Percentiles rank a stretch among this genome's conserved stretches.
phyloP scores from a whole-genome alignment of 164 flowering plant species.

The Berberis vulgaris region DNA sequence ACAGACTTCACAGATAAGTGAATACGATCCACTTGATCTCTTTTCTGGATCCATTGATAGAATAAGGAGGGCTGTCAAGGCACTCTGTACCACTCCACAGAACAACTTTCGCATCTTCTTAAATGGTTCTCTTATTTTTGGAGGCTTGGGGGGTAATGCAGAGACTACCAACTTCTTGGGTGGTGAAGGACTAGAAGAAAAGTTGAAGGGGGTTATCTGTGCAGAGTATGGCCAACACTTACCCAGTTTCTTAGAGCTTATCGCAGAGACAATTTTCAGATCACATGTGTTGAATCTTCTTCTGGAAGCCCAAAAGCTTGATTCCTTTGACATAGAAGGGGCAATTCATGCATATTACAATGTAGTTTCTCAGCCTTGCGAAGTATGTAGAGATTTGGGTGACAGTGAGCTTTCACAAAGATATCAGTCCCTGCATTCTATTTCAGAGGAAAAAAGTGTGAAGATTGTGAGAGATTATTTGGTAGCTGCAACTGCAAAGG shows the following conservation, averaged over 20 bases:
- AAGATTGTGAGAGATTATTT: constrained; percentile 73
- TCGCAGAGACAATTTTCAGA: constrained; percentile 45
- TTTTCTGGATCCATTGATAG: constrained; percentile 70
- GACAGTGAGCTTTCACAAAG: constrained; percentile 23
- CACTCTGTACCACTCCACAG: constrained; percentile 71
- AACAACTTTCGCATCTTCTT: constrained; percentile 84
- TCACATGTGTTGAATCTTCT: constrained; percentile 60
- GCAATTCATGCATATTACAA: constrained; percentile 91
- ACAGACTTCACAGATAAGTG: constrained; percentile 70
- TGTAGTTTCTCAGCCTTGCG: constrained; percentile 67
- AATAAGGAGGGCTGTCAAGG: constrained; percentile 53
- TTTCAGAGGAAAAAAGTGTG: constrained; percentile 57
- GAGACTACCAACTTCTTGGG: constrained; percentile 18
- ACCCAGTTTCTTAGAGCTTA: constrained; percentile 43
- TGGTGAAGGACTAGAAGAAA: constrained; percentile 50
- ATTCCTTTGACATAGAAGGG: constrained; percentile 81
- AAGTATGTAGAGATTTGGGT: constrained; percentile 36
- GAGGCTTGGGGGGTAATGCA: constrained; percentile 53
- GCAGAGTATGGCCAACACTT: constrained; percentile 51
- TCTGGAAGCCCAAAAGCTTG: constrained; percentile 75
- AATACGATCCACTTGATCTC: constrained; percentile 83
- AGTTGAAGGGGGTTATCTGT: constrained; percentile 28
- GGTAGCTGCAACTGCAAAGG: constrained; percentile 93
- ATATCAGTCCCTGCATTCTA: constrained; percentile 46
- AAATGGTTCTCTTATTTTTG: constrained; percentile 71